Evolutionary conservation across 2,329 filamentous ascomycete genomes (phyloP).

Genomic region (Colletotrichum cordylinicola): DNA sequence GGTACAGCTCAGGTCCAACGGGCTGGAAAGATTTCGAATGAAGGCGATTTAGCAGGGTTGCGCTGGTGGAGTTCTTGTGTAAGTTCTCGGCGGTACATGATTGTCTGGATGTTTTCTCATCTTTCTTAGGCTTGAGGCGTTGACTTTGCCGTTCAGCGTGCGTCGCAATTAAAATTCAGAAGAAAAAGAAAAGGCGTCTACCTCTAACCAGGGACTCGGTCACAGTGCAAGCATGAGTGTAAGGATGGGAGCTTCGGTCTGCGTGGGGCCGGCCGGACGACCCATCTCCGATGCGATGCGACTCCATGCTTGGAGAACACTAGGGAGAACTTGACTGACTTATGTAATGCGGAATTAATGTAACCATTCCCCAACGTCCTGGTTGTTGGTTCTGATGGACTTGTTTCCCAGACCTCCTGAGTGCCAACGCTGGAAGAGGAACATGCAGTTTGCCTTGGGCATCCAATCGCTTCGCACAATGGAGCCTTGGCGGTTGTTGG

Average conservation of each 20-base stretch:
- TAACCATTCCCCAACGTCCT: not conserved
- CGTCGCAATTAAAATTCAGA: not conserved
- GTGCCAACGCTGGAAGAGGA: not conserved
- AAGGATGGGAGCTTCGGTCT: not conserved
- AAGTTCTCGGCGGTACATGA: not conserved
- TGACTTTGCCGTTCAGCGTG: not conserved
- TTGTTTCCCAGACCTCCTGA: not conserved
- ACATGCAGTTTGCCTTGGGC: not conserved
- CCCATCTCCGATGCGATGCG: not conserved
- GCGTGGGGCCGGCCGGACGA: not conserved
- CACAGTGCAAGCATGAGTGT: not conserved
- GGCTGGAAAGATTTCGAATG: conserved; percentile 14
- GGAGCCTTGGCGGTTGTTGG: not conserved
- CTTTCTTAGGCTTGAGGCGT: not conserved
- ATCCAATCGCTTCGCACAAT: not conserved
- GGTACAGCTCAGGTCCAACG: conserved; percentile 10
- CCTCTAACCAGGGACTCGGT: not conserved
- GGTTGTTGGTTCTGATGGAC: not conserved
- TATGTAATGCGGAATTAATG: not conserved
- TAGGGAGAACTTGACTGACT: not conserved
- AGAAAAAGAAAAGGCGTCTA: not conserved
- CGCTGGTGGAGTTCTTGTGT: not conserved
- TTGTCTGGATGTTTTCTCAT: not conserved
- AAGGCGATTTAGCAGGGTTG: not conserved
- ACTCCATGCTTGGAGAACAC: not conserved